These are phyloP conservation scores for Solanum chiquidenum DNA, from an alignment of 257 asterid genomes.

Conservation along the genomic window DNA sequence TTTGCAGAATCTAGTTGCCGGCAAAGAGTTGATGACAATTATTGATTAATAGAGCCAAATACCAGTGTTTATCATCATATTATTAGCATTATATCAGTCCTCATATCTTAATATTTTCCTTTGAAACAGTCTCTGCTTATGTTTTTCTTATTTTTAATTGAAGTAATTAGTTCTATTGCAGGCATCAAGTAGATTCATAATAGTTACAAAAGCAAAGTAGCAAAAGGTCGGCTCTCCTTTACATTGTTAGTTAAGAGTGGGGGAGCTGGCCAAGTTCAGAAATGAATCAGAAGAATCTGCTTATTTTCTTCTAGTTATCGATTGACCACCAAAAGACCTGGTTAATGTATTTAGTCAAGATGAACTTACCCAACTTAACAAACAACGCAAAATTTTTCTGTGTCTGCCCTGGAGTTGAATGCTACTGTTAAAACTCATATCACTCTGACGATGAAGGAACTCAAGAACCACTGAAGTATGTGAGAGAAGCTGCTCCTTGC, in stretches of 20 bases:
- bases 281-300: not conserved
- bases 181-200: no score
- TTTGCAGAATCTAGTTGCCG: not conserved
- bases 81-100: not conserved
- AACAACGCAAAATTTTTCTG: conserved; percentile 76
- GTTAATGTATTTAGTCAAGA: not conserved
- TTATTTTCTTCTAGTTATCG: not conserved
- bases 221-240: no score
- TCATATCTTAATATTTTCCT: not conserved
- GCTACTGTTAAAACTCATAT: conserved; percentile 33
- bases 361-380: conserved; percentile 81
- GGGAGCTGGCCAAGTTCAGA: no score
- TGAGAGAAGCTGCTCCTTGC: conserved; percentile 64
- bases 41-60: not conserved
- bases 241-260: no score
- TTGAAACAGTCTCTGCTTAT: not conserved
- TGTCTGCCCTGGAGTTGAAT: conserved; percentile 43
- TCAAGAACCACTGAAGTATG: conserved; percentile 72
- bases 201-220: no score
- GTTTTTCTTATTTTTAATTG: no score
- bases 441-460: conserved; percentile 64
- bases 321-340: not conserved
- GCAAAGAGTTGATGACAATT: not conserved
- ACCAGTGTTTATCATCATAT: not conserved
- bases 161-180: no score